phyloP scores from a whole-genome alignment of 2,329 filamentous ascomycete species.

The Ceratocystis lukuohia region DNA sequence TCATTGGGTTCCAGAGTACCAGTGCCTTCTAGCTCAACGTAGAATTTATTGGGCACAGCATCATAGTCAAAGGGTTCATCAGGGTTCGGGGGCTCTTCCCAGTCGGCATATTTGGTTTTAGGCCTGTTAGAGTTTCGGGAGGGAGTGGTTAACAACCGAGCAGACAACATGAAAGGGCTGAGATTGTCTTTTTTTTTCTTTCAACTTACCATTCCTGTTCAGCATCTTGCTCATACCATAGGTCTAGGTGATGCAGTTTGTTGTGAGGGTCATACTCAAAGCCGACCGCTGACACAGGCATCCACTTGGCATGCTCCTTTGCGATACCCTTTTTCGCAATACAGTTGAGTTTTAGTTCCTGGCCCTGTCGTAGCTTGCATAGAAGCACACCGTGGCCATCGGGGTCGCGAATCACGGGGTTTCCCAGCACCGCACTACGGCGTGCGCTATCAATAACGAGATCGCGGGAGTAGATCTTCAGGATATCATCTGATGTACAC shows the following conservation, averaged over 20 bases:
- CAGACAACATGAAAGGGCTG: not conserved
- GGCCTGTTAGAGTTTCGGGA: slow-evolving; percentile 43
- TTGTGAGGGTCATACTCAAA: slow-evolving; percentile 99
- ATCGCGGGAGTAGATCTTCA: slow-evolving; percentile 89
- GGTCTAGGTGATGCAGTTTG: slow-evolving; percentile 78
- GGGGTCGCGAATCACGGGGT: slow-evolving; percentile 70
- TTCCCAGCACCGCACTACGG: slow-evolving; percentile 61
- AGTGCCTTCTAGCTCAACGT: slow-evolving; percentile 82
- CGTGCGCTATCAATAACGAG: slow-evolving; percentile 58
- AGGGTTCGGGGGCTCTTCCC: slow-evolving; percentile 66
- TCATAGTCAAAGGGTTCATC: slow-evolving; percentile 86
- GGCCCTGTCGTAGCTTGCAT: slow-evolving; percentile 75
- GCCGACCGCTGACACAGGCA: slow-evolving; percentile 77
- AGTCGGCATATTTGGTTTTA: slow-evolving; percentile 63
- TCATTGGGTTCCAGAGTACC: slow-evolving; percentile 80
- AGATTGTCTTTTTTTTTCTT: not conserved
- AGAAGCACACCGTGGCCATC: slow-evolving; percentile 74
- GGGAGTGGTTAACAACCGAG: slow-evolving; percentile 22
- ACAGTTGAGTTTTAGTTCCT: slow-evolving; percentile 81
- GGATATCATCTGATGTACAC: slow-evolving; percentile 72
- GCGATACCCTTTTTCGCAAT: slow-evolving; percentile 97
- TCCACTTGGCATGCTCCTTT: slow-evolving; percentile 98
- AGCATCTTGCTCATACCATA: slow-evolving; percentile 82
- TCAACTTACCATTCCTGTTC: slow-evolving; percentile 65
- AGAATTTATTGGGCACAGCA: slow-evolving; percentile 72